Conservation (phyloP, 441 rosid genomes). For the Rhodomyrtus psidioides region DNA sequence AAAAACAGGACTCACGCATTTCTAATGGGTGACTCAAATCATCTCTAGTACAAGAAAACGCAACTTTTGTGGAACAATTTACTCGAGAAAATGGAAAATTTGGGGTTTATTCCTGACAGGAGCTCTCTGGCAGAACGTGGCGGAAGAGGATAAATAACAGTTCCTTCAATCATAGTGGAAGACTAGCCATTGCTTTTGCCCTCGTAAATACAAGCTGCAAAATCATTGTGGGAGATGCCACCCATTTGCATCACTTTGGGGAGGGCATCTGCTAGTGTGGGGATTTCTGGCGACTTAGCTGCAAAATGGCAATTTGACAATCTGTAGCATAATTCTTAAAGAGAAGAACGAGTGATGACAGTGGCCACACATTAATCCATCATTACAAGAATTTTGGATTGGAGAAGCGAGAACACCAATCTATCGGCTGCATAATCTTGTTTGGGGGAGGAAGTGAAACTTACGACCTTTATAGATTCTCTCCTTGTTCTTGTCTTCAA, state of each 20-base stretch:
- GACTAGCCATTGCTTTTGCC: slow-evolving; percentile 28
- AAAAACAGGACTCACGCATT: not conserved
- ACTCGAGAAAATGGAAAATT: not conserved
- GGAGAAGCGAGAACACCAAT: not conserved
- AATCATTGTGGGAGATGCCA: slow-evolving; percentile 19
- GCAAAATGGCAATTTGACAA: not conserved
- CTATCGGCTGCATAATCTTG: not conserved
- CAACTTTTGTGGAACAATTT: not conserved
- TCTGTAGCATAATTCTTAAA: not conserved
- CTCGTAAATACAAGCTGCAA: slow-evolving; percentile 12
- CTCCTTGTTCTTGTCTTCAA: not conserved
- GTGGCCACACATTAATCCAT: not conserved
- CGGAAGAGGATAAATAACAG: slow-evolving; percentile 5
- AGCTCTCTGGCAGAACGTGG: slow-evolving; percentile 19
- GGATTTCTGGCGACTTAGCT: not conserved
- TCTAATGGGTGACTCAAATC: not conserved
- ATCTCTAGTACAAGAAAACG: not conserved
- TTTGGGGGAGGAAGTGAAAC: not conserved
- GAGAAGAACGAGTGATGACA: not conserved
- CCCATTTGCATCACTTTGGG: slow-evolving; percentile 23
- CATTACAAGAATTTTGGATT: not conserved
- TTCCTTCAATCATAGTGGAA: slow-evolving; percentile 28
- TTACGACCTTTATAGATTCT: not conserved
- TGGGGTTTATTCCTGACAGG: not conserved
- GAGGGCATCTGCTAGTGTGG: not conserved